Base-by-base conservation (phyloP, 2,329 filamentous ascomycete species). In the Pseudodiploospora longispora region DNA sequence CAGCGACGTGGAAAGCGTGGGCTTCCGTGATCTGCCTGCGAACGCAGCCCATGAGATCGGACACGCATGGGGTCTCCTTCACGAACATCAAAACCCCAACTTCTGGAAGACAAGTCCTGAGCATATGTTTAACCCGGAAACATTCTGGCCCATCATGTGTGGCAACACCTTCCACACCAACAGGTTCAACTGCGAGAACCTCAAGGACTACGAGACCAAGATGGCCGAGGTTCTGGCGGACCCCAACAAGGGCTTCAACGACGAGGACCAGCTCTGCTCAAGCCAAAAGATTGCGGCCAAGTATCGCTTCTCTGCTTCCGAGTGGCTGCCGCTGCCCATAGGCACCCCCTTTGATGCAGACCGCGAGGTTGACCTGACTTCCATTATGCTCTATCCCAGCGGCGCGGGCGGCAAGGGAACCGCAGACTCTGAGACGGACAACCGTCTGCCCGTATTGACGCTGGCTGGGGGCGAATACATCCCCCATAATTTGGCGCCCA, bases 21-120 rank as follows among this genome's bases (percentile, higher is more conserved):
- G 48, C 27, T 46, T 46, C 42, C 43, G 46, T 36, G 38, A 53
- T 36, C 9, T 38, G 27, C 39, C 49, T 9, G 47, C 48, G 34
- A 58, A 54, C 46, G 27, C 49, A 32, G 56, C 56, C 7, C 57
- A 60, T 46, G 57, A 59, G 50, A 12, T 60, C 3, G 57, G 57
- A 39, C 55, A 59, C 40, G 52, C 49, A 35, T 57, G 55, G 54
- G 57, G 57, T 19, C 50, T 59, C 5, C 40, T 38, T 38, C 57
- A 59, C 44, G 56, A 58, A 43, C 57, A 59, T 44, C 56, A 59
- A 43, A 56, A 56, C 44, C 51, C 50, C 9, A 28, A 41, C 30
- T 59, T 47, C 39, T 59, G 57, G 57, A 34, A 34, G 32, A 8
- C 19, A 19, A 19, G 19, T 19, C 19, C 19, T 19, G 19, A 19